These are phyloP conservation scores for Mortierella sp. DNA, from an alignment of 371 early-diverging fungal species.

Conservation along the genomic window DNA sequence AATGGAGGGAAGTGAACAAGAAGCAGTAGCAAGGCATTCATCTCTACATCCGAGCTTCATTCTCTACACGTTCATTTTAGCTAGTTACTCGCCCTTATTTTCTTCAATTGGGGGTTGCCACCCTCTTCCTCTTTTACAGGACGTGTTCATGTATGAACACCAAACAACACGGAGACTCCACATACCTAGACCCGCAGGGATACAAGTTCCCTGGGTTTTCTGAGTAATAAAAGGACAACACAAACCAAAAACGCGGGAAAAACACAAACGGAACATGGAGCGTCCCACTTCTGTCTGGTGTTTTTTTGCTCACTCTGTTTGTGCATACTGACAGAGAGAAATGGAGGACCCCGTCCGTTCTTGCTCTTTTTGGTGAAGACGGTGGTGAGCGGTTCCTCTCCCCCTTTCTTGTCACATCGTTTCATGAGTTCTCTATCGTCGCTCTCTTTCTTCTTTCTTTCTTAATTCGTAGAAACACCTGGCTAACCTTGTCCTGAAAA, in stretches of 20 bases:
- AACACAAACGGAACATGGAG: conserved; percentile 23
- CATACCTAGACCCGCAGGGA: not conserved
- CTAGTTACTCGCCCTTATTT: not conserved
- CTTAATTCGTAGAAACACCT: conserved; percentile 2
- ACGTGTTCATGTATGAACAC: not conserved
- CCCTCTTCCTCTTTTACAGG: not conserved
- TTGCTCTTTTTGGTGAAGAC: not conserved
- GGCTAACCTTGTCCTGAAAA: not conserved
- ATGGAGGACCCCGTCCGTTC: not conserved
- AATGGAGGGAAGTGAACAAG: not conserved
- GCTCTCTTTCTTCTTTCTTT: not conserved
- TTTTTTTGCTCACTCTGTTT: not conserved
- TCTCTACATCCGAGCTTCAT: not conserved
- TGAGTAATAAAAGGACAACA: not conserved
- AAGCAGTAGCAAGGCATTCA: conserved; percentile 1
- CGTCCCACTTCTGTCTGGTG: not conserved
- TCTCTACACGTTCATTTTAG: not conserved
- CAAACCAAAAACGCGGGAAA: not conserved
- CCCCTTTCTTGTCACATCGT: not conserved
- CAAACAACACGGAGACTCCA: not conserved
- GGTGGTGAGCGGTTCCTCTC: not conserved
- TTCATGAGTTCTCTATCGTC: not conserved
- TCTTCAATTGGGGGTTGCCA: not conserved
- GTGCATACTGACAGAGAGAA: not conserved
- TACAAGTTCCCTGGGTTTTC: no score